phyloP scores from a whole-genome alignment of 1,284 basidiomycete species.

The Trichosporon coremiiforme region DNA sequence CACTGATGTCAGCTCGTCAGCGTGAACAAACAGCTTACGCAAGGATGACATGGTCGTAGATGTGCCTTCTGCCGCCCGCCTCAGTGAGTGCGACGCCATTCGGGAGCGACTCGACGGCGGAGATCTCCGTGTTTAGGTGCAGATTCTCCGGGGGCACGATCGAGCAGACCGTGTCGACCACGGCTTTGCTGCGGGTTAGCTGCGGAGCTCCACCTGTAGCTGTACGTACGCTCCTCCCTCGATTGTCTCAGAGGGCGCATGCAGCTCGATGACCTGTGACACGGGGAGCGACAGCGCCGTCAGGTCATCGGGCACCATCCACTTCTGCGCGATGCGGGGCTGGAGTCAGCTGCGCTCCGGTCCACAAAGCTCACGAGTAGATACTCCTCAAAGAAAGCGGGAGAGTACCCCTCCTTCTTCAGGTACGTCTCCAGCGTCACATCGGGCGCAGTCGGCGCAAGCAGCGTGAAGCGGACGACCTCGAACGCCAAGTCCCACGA shows the following conservation, averaged over 20 bases:
- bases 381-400: slow-evolving; percentile 73
- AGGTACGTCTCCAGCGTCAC: slow-evolving; percentile 72
- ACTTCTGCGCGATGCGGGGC: slow-evolving; percentile 28
- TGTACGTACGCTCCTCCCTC: slow-evolving; percentile 63
- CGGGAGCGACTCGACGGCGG: slow-evolving; percentile 39
- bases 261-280: slow-evolving; percentile 22
- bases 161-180: slow-evolving; percentile 68
- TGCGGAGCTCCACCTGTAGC: slow-evolving; percentile 48
- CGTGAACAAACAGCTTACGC: slow-evolving; percentile 58
- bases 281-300: slow-evolving; percentile 25
- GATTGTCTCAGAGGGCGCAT: slow-evolving; percentile 56
- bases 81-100: slow-evolving; percentile 47
- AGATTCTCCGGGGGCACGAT: slow-evolving; percentile 62
- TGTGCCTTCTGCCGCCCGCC: slow-evolving; percentile 44
- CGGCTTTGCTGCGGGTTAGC: slow-evolving; percentile 58
- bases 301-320: slow-evolving; percentile 26
- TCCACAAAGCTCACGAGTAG: slow-evolving; percentile 64
- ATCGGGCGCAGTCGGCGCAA: slow-evolving; percentile 44
- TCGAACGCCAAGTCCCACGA: slow-evolving; percentile 80
- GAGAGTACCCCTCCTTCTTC: slow-evolving; percentile 67
- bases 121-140: slow-evolving; percentile 66
- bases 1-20: slow-evolving; percentile 30
- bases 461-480: slow-evolving; percentile 70
- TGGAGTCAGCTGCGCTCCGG: slow-evolving; percentile 3
- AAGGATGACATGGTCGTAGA: slow-evolving; percentile 75